Evolutionary conservation across 495 filamentous ascomycete species (phyloP), one percentile per base, ranked within the genome.

Genomic region (Poronia punctata): DNA sequence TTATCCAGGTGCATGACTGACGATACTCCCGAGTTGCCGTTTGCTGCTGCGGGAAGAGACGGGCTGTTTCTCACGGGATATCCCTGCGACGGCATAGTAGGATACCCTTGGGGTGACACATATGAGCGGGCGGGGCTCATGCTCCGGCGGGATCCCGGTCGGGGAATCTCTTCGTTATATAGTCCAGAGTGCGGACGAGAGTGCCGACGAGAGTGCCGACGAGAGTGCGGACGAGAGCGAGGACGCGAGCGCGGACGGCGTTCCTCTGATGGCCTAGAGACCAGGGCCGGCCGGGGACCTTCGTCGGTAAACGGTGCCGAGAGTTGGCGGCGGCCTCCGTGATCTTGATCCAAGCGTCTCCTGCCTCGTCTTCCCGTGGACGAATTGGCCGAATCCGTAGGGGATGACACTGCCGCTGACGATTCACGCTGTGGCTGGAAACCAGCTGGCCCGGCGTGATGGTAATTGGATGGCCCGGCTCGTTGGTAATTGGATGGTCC

Each of bases 1-100:
- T 65, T 64, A 23, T 60, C 58, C 1, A 73, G 27, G 40, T 67
- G 70, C 69, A 73, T 73, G 1, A 65, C 58, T 9, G 42, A n/a
- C 20, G 66, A 49, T 39, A 52, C 46, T 40, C 55, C 34, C 38
- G 58, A 20, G 46, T 52, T 52, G 41, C 37, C 46, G 25, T 45
- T 45, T 5, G 42, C 42, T 40, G 46, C 30, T 20, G 54, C 48
- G 30, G 53, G 40, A n/a, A 44, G 49, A 5, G 53, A 54, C 9
- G 49, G 53, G 25, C 53, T 57, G 16, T 49, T 43, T 24, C 35
- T 47, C n/a, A n/a, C n/a, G n/a, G n/a, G n/a, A n/a, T n/a, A n/a
- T n/a, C n/a, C n/a, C n/a, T n/a, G n/a, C n/a, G n/a, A n/a, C n/a
- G n/a, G n/a, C n/a, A n/a, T n/a, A n/a, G n/a, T n/a, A n/a, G n/a